A percentile compares a stretch with the other conserved stretches of the same genome.
These are phyloP conservation scores for Boletales sp. DNA, from an alignment of 768 basidiomycete species.

Conservation along the genomic window DNA sequence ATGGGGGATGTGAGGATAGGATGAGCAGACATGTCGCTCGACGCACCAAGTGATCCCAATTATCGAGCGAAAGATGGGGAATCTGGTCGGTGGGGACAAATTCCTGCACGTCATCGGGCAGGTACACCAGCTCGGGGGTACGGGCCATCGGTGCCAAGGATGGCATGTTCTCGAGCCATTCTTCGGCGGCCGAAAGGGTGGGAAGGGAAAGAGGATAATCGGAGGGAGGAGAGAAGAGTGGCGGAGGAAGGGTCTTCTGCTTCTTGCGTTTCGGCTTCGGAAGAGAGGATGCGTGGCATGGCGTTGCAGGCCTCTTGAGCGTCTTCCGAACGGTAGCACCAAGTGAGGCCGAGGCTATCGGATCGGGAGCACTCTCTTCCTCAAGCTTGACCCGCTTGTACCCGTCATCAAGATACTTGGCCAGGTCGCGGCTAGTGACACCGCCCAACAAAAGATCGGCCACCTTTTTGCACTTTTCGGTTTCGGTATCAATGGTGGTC, in stretches of 20 bases:
- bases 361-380: background rate
- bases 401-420: slow-evolving; percentile 18
- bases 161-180: background rate
- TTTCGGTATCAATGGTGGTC: slow-evolving; percentile 24
- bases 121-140: slow-evolving; percentile 22
- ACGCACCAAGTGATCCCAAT: slow-evolving; percentile 13
- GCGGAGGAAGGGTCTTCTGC: background rate
- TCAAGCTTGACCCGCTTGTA: background rate
- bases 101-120: slow-evolving; percentile 1
- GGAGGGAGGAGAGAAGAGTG: background rate
- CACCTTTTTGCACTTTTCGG: slow-evolving; percentile 37
- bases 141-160: background rate
- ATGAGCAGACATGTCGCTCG: background rate
- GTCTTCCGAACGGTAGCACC: background rate
- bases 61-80: slow-evolving; percentile 31
- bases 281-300: background rate
- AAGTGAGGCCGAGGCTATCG: background rate
- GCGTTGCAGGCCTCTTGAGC: slow-evolving; percentile 7
- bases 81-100: slow-evolving; percentile 37
- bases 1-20: slow-evolving; percentile 12
- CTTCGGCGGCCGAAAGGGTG: background rate
- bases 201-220: slow-evolving; percentile 2
- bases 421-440: slow-evolving; percentile 28
- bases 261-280: slow-evolving; percentile 8
- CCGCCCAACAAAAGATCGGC: slow-evolving; percentile 36